A percentile compares a stretch with the other conserved stretches of the same genome.
Conservation (phyloP, 192 early-diverging fungal species). For the Coemansia sp. region DNA sequence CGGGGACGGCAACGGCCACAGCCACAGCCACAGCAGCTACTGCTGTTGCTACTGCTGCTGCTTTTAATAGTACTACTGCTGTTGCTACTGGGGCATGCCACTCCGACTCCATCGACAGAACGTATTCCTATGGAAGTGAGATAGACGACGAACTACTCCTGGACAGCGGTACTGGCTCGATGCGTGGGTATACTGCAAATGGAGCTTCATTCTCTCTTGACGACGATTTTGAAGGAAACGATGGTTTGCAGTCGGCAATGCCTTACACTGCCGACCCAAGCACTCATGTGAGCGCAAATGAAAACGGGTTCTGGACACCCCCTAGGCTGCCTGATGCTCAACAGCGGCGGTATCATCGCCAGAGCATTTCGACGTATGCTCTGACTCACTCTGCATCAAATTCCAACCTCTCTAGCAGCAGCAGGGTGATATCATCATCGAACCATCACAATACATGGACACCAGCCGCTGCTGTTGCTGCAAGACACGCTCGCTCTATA, state of each 20-base stretch:
- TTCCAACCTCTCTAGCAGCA: neutral
- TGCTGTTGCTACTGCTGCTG: neutral
- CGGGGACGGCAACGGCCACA: neutral
- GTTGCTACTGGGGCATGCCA: constrained; percentile 1
- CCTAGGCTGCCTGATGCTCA: constrained; percentile 31
- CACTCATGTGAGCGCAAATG: neutral
- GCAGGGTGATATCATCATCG: neutral
- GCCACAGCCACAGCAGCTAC: neutral
- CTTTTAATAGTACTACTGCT: constrained; percentile 2
- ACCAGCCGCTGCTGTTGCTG: constrained; percentile 1
- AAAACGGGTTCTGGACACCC: constrained; percentile 32
- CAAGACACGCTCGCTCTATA: constrained; percentile 1
- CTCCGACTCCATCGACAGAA: neutral
- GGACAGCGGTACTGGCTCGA: neutral
- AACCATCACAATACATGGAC: constrained; percentile 2
- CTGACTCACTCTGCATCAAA: constrained; percentile 2
- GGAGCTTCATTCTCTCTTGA: constrained; percentile 51
- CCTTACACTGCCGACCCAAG: neutral
- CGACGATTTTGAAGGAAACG: constrained; percentile 21
- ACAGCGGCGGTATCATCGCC: constrained; percentile 46
- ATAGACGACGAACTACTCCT: neutral
- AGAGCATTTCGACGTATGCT: constrained; percentile 29
- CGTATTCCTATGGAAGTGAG: neutral
- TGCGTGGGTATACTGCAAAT: constrained; percentile 39
- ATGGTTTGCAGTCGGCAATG: neutral